phyloP scores from a whole-genome alignment of 2,329 filamentous ascomycete species.

The Nemania serpens region DNA sequence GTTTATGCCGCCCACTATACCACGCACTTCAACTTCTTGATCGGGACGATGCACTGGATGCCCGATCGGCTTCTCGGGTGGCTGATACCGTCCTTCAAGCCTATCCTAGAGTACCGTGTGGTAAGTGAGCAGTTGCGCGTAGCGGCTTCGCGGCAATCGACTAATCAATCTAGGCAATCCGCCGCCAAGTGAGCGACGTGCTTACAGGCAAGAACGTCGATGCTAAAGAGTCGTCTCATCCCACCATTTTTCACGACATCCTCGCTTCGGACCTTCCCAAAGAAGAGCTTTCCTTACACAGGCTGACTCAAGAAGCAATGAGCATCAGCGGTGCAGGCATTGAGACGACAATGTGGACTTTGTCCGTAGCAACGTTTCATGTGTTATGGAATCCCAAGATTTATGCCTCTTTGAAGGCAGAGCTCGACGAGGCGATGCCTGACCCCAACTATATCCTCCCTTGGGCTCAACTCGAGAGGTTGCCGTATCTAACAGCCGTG shows the following conservation, averaged over 20 bases:
- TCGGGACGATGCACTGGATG: background rate
- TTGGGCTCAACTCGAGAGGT: background rate
- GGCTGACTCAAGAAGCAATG: constrained; percentile 5
- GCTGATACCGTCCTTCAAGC: background rate
- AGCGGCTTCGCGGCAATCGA: background rate
- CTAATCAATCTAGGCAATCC: background rate
- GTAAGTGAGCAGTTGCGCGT: background rate
- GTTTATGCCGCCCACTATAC: background rate
- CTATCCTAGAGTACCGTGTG: background rate
- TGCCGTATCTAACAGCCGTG: constrained; percentile 5
- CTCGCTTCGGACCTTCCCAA: background rate
- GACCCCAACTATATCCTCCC: background rate
- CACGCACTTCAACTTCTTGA: constrained; percentile 3
- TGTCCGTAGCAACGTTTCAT: background rate
- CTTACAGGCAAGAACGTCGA: background rate
- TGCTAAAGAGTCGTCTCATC: background rate
- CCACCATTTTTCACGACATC: constrained; percentile 8
- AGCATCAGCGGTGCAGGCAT: background rate
- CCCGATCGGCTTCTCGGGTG: background rate
- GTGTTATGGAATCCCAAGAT: background rate
- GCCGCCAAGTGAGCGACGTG: background rate
- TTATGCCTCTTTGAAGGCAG: background rate
- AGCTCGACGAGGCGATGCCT: background rate
- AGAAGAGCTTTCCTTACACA: background rate
- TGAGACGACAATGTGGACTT: constrained; percentile 7